Evolutionary conservation across 352 stramenopile genomes (phyloP).

Genomic region (Pythium phragmiticola): DNA sequence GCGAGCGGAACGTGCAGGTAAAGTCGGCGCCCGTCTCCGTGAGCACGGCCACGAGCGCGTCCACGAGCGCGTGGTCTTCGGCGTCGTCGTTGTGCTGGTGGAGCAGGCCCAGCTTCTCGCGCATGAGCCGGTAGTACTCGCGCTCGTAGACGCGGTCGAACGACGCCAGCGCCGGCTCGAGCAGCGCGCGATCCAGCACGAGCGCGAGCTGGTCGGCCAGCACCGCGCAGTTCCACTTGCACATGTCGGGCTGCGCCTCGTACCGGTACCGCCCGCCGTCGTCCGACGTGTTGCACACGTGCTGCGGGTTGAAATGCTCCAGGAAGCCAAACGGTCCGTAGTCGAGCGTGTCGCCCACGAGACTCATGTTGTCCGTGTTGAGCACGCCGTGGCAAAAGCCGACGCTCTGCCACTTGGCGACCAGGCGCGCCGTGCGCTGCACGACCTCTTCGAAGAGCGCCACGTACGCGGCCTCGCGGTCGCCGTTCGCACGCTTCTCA

Average conservation of each 20-base stretch:
- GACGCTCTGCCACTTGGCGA: conserved; percentile 82
- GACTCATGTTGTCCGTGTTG: conserved; percentile 93
- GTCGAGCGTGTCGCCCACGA: conserved; percentile 90
- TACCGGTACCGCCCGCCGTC: conserved; percentile 80
- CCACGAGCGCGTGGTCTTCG: conserved; percentile 48
- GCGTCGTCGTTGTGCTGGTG: conserved; percentile 26
- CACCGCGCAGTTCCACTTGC: conserved; percentile 82
- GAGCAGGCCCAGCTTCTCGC: conserved; percentile 64
- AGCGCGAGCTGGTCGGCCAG: conserved; percentile 67
- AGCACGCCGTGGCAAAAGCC: conserved; percentile 92
- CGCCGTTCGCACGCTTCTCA: conserved; percentile 15
- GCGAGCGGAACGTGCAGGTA: conserved; percentile 66
- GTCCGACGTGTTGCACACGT: conserved; percentile 85
- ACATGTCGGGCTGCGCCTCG: conserved; percentile 79
- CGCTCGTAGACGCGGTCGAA: conserved; percentile 52
- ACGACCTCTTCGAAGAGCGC: conserved; percentile 69
- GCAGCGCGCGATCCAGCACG: conserved; percentile 35
- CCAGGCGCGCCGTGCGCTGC: conserved; percentile 69
- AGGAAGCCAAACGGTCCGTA: conserved; percentile 93
- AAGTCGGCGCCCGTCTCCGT: conserved; percentile 72
- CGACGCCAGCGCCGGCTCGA: conserved; percentile 30
- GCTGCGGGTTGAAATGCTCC: conserved; percentile 86
- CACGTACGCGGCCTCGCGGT: conserved; percentile 28
- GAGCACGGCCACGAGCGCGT: conserved; percentile 56
- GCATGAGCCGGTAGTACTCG: conserved; percentile 64